Evolutionary conservation across 208 protist species (phyloP).

Genomic region (Herpetomonas samuelpessoai): DNA sequence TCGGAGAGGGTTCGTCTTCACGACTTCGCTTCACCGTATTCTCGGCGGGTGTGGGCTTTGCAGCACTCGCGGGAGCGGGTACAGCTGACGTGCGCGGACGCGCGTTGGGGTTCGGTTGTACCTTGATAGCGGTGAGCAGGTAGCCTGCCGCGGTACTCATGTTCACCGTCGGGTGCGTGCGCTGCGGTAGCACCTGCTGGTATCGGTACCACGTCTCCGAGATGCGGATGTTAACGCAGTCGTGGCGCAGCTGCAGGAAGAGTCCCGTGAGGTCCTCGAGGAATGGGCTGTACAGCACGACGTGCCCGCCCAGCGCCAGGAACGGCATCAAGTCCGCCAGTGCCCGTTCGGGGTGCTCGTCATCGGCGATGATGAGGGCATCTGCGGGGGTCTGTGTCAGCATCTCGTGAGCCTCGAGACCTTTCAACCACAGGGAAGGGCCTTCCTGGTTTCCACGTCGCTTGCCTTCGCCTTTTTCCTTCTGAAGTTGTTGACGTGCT

Average conservation of each 20-base stretch:
- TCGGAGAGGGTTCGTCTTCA: no score
- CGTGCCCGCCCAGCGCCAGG: constrained; percentile 62
- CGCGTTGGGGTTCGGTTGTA: constrained; percentile 26
- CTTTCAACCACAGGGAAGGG: constrained; percentile 74
- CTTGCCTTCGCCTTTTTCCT: constrained; percentile 2
- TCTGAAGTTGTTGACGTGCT: neutral
- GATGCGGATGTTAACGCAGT: constrained; percentile 85
- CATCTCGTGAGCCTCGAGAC: constrained; percentile 53
- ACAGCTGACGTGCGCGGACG: constrained; percentile 16
- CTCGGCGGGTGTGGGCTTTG: no score
- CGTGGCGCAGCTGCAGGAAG: constrained; percentile 53
- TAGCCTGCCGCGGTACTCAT: constrained; percentile 91
- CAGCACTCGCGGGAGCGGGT: neutral
- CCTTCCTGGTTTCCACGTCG: constrained; percentile 8
- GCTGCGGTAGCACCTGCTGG: constrained; percentile 91
- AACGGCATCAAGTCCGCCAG: constrained; percentile 74
- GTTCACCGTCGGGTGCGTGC: constrained; percentile 93
- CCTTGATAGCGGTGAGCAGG: constrained; percentile 89
- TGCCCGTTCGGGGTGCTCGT: constrained; percentile 28
- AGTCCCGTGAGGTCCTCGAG: constrained; percentile 71
- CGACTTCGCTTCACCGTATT: no score
- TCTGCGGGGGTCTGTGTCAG: constrained; percentile 58
- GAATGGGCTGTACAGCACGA: constrained; percentile 89
- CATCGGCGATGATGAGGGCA: constrained; percentile 73
- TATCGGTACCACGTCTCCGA: constrained; percentile 93